phyloP scores from a whole-genome alignment of 2,329 filamentous ascomycete genomes.

The Scytalidium sp. region DNA sequence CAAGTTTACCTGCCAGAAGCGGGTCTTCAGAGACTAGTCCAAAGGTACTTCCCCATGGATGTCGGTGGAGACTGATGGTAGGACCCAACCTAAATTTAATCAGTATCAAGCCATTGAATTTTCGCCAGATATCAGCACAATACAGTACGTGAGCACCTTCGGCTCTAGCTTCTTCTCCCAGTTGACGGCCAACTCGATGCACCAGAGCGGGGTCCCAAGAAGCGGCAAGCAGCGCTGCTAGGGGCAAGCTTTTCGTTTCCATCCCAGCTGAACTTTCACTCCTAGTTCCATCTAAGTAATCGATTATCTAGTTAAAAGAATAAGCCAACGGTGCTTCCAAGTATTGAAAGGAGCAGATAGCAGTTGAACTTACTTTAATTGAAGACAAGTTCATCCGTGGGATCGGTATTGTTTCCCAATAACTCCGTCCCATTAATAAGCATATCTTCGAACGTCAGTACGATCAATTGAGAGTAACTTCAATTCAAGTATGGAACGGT shows the following conservation, averaged over 20 bases:
- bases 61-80: constrained; percentile 46
- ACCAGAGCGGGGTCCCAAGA: constrained; percentile 24
- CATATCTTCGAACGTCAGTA: not conserved
- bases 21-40: constrained; percentile 47
- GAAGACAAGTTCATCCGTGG: constrained; percentile 23
- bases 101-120: constrained; percentile 5
- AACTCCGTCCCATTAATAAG: constrained; percentile 23
- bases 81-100: constrained; percentile 50
- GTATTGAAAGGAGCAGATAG: not conserved
- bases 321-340: not conserved
- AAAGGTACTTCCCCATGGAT: constrained; percentile 45
- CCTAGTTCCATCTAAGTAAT: not conserved
- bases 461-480: not conserved
- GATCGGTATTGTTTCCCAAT: constrained; percentile 24
- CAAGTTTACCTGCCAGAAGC: constrained; percentile 40
- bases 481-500: not conserved
- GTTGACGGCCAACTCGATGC: constrained; percentile 18
- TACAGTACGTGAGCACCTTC: constrained; percentile 24
- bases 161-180: constrained; percentile 22
- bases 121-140: not conserved
- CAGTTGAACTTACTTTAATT: constrained; percentile 25
- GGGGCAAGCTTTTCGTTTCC: constrained; percentile 15
- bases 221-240: constrained; percentile 23
- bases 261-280: not conserved
- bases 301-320: not conserved